Percentiles rank a stretch among this genome's conserved stretches.
Evolutionary conservation across 768 basidiomycete genomes (phyloP).

Genomic region (Mycena rosella): DNA sequence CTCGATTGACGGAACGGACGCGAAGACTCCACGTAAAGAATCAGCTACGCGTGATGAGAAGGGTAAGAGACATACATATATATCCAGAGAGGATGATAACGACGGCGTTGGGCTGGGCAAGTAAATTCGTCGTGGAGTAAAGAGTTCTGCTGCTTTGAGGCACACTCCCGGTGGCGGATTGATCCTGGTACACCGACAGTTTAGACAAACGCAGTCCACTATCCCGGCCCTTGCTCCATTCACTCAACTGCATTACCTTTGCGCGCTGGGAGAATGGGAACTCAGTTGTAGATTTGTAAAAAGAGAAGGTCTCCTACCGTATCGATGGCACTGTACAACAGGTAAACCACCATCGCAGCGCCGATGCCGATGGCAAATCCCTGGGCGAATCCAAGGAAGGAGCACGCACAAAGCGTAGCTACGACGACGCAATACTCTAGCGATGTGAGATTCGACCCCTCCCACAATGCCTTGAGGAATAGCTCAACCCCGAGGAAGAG

Average conservation of each 20-base stretch:
- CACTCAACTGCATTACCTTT: no score
- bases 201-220: no score
- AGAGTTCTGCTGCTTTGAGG: constrained; percentile 12
- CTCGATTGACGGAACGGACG: constrained; percentile 25
- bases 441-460: constrained; percentile 35
- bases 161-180: no score
- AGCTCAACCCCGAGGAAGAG: no score
- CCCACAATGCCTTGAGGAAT: constrained; percentile 42
- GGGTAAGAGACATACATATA: constrained; percentile 24
- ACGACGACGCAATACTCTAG: constrained; percentile 40
- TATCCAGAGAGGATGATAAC: constrained; percentile 27
- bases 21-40: constrained; percentile 13
- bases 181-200: no score
- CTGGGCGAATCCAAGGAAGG: constrained; percentile 42
- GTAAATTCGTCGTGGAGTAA: constrained; percentile 14
- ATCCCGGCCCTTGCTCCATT: no score
- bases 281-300: no score
- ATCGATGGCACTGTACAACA: constrained; percentile 39
- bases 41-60: not conserved
- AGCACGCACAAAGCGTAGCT: constrained; percentile 38
- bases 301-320: constrained; percentile 34
- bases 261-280: not conserved
- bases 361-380: constrained; percentile 45
- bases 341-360: constrained; percentile 36
- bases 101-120: constrained; percentile 28